These are phyloP conservation scores for Comarum palustre DNA, from an alignment of 306 rosid genomes.

Conservation along the genomic window DNA sequence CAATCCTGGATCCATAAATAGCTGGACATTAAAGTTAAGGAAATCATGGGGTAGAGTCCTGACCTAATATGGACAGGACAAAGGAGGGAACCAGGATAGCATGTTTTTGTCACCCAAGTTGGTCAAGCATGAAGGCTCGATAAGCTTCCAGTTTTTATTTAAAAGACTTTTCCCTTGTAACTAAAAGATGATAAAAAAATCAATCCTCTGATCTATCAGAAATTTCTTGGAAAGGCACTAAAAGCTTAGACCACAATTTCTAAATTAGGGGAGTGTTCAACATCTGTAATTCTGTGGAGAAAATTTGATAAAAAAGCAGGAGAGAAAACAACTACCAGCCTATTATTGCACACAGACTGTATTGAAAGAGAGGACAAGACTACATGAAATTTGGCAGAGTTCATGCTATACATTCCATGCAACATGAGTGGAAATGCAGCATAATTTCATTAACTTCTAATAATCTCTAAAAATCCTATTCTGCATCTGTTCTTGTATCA, in stretches of 20 bases:
- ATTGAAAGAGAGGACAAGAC: not conserved
- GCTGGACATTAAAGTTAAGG: not conserved
- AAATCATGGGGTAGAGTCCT: not conserved
- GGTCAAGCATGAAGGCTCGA: constrained; percentile 16
- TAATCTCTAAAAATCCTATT: not conserved
- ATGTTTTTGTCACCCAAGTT: not conserved
- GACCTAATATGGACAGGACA: not conserved
- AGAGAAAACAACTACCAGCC: not conserved
- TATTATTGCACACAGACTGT: not conserved
- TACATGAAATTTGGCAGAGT: constrained; percentile 1
- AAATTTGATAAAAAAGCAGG: not conserved
- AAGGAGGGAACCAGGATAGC: not conserved
- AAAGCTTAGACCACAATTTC: not conserved
- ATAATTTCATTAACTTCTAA: not conserved
- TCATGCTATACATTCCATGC: constrained; percentile 14
- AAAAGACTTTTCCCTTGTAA: not conserved
- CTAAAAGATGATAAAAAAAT: not conserved
- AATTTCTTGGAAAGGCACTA: not conserved
- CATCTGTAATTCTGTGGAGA: not conserved
- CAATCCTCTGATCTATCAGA: not conserved
- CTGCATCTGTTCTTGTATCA: constrained; percentile 10
- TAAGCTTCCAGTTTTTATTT: not conserved
- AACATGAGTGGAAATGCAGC: constrained; percentile 2
- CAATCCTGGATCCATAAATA: not conserved
- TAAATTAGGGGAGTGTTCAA: not conserved